Conservation (phyloP, 805 yeast species). For the Cyberlindnera galapagoensis region DNA sequence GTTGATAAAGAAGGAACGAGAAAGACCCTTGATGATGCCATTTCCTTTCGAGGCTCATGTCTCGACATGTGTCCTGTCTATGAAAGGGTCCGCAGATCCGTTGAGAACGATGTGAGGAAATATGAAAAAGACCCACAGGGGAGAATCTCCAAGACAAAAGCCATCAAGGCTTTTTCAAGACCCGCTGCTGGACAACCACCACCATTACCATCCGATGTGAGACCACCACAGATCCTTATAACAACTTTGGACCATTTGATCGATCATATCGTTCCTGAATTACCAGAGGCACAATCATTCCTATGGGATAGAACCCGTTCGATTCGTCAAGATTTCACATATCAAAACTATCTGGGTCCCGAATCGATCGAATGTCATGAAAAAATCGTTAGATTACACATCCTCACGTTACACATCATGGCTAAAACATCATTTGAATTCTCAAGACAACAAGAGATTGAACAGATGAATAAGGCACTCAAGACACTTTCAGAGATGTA, state of each 20-base stretch:
- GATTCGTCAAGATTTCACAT: conserved; percentile 93
- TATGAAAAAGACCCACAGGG: conserved; percentile 61
- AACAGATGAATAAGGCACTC: conserved; percentile 85
- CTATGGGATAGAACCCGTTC: conserved; percentile 97
- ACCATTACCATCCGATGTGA: conserved; percentile 92
- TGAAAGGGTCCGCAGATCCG: conserved; percentile 82
- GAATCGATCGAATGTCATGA: conserved; percentile 94
- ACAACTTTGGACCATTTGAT: conserved; percentile 67
- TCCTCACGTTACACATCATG: conserved; percentile 79
- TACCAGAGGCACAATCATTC: conserved; percentile 85
- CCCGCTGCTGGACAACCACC: conserved; percentile 99
- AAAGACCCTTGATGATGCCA: conserved; percentile 83
- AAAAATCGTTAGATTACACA: conserved; percentile 81
- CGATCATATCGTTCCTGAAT: conserved; percentile 49
- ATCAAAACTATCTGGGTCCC: conserved; percentile 87
- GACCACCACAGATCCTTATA: conserved; percentile 78
- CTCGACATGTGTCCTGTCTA: conserved; percentile 91
- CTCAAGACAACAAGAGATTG: conserved; percentile 92
- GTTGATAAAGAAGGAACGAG: conserved; percentile 85
- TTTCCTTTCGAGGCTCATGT: conserved; percentile 82
- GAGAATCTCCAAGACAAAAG: conserved; percentile 49
- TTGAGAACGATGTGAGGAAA: conserved; percentile 78
- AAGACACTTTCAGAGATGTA: conserved; percentile 87
- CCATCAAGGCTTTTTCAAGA: conserved; percentile 88
- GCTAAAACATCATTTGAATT: conserved; percentile 65